Percentiles rank a stretch among this genome's conserved stretches.
These are phyloP conservation scores for Penicillium frequentans DNA, from an alignment of 2,329 filamentous ascomycete genomes.

Conservation along the genomic window DNA sequence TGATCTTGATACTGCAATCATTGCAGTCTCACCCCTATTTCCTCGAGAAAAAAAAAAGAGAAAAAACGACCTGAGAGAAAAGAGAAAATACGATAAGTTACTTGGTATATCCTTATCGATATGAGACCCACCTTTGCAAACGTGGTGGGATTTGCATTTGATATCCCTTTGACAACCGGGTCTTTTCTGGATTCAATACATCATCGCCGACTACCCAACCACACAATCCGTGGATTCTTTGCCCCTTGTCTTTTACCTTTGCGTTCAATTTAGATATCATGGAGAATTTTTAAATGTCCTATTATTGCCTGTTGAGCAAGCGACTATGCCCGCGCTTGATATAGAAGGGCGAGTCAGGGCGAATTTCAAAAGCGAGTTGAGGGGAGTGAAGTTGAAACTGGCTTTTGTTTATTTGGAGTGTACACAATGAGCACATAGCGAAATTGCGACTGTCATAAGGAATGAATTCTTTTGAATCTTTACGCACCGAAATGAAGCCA, in stretches of 20 bases:
- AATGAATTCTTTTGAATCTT: not conserved
- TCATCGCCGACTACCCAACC: constrained; percentile 14
- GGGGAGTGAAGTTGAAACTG: constrained; percentile 18
- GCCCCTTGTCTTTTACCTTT: constrained; percentile 7
- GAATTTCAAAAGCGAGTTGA: constrained; percentile 19
- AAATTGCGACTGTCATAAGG: constrained; percentile 6
- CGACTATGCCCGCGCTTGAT: constrained; percentile 10
- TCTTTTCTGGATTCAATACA: constrained; percentile 11
- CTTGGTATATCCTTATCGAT: not conserved
- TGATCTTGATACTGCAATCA: not conserved
- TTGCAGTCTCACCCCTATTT: not conserved
- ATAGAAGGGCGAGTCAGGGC: constrained; percentile 17
- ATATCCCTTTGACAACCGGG: not conserved
- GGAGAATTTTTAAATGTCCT: constrained; percentile 13
- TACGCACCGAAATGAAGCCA: not conserved
- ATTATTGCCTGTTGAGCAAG: constrained; percentile 15
- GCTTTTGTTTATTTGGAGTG: constrained; percentile 13
- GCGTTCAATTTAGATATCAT: constrained; percentile 24
- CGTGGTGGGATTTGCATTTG: not conserved
- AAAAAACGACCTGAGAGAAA: not conserved
- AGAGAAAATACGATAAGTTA: not conserved
- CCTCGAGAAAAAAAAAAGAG: constrained; percentile 6
- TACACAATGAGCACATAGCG: constrained; percentile 20
- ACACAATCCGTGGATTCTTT: constrained; percentile 11
- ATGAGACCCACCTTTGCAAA: not conserved